phyloP scores from a whole-genome alignment of 2,329 filamentous ascomycete species.

The Paracamarosporium sp. region DNA sequence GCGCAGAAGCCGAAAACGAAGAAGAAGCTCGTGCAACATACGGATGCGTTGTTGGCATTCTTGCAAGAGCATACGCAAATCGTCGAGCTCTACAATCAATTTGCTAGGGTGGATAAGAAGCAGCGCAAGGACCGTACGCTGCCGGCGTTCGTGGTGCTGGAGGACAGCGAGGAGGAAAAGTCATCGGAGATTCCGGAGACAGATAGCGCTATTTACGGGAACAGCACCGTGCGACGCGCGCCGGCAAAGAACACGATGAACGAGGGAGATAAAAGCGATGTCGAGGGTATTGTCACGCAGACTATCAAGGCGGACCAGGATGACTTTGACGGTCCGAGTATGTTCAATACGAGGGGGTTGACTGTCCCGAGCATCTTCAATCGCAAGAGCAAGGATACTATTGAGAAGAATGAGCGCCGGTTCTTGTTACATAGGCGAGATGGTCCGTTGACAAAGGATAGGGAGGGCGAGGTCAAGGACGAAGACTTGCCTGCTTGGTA shows the following conservation, averaged over 20 bases:
- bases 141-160: background rate
- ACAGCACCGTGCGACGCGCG: background rate
- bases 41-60: background rate
- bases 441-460: background rate
- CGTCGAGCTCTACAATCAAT: background rate
- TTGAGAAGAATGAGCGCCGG: background rate
- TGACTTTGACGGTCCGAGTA: background rate
- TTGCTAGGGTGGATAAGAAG: background rate
- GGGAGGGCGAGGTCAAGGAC: background rate
- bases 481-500: background rate
- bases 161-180: too few species aligned
- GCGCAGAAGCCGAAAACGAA: background rate
- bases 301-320: background rate
- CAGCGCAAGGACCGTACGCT: background rate
- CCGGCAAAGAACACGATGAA: background rate
- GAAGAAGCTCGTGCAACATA: background rate
- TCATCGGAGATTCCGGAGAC: too few species aligned
- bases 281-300: background rate
- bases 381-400: background rate
- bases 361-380: background rate
- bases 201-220: too few species aligned
- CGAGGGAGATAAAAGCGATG: background rate
- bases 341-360: constrained; percentile 3
- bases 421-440: background rate
- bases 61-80: background rate